Evolutionary conservation across 2,329 filamentous ascomycete species (phyloP), one percentile per base, ranked within the genome.

Genomic region (Davidsoniella neocaledoniae): DNA sequence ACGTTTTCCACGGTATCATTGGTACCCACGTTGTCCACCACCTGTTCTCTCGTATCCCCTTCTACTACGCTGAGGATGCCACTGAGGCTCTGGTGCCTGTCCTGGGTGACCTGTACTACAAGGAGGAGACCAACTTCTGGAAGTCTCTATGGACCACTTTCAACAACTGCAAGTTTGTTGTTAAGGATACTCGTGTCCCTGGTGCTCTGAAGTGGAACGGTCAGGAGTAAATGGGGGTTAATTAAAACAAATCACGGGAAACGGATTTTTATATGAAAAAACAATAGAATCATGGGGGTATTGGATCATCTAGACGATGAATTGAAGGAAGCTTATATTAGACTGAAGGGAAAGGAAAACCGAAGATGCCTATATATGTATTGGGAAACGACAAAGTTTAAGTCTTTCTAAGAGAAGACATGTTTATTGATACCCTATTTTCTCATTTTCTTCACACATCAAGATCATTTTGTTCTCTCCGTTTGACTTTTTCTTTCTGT

Each of bases 1-100:
- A 80, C 61, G 64, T 81, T 54, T 79, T 81, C 68, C 77, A 81
- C 62, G 72, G 74, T 54, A 81, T 81, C 59, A 76, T 79, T 42
- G 76, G 77, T 55, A 72, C 72, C 47, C 77, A 81, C 57, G 77
- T 81, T 16, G 68, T 79, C 21, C 77, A 80, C 61, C 77, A 81
- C 56, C 63, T 76, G 9, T 75, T 79, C 61, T 71, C 75, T 64
- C 50, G 50, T 43, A 52, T 52, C 16, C 50, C 50, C 46, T 52
- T 52, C 61, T 79, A 79, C 65, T 66, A 76, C 56, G 74, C 74
- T 19, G 68, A 73, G 53, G 70, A 75, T 58, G 74, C 74, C n/a
- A 76, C 73, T 8, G 64, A 69, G 51, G 71, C 74, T 9, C 74
- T 79, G 58, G 67, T 66, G 57, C 68, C 68, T 8, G 62, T 78